Evolutionary conservation across 2,329 filamentous ascomycete genomes (phyloP).

Genomic region (Fusarium keratoplasticum): DNA sequence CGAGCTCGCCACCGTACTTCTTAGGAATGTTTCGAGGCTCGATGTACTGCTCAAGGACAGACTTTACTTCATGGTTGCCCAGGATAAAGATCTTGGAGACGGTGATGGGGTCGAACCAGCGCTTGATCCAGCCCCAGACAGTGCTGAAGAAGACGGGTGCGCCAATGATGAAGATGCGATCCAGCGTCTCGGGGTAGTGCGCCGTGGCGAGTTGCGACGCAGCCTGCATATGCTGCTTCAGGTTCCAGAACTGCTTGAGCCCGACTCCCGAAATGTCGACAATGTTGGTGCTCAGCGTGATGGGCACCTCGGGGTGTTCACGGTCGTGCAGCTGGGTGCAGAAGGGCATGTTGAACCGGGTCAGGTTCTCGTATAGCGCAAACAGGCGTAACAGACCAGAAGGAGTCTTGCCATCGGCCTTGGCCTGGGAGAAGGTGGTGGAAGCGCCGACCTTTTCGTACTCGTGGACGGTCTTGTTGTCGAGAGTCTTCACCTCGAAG

Average conservation of each 20-base stretch:
- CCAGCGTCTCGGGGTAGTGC: constrained; percentile 94
- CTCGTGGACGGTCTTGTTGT: constrained; percentile 81
- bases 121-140: constrained; percentile 94
- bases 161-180: constrained; percentile 77
- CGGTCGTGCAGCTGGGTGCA: constrained; percentile 81
- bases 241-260: constrained; percentile 94
- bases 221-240: constrained; percentile 94
- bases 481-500: constrained; percentile 86
- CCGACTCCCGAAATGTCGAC: constrained; percentile 91
- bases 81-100: constrained; percentile 97
- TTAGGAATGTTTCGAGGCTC: constrained; percentile 86
- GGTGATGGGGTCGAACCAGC: constrained; percentile 94
- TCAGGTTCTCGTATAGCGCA: constrained; percentile 93
- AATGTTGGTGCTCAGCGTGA: constrained; percentile 93
- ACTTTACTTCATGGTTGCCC: constrained; percentile 75
- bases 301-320: constrained; percentile 81
- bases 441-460: constrained; percentile 78
- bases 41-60: constrained; percentile 84
- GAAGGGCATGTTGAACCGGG: constrained; percentile 86
- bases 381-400: constrained; percentile 87
- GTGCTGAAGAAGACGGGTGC: constrained; percentile 92
- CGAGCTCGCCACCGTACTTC: constrained; percentile 87
- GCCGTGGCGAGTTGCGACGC: constrained; percentile 89
- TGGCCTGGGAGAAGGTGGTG: constrained; percentile 69
- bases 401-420: constrained; percentile 74